Evolutionary conservation across 2,329 filamentous ascomycete genomes (phyloP).

Genomic region (Neonectria sp.): DNA sequence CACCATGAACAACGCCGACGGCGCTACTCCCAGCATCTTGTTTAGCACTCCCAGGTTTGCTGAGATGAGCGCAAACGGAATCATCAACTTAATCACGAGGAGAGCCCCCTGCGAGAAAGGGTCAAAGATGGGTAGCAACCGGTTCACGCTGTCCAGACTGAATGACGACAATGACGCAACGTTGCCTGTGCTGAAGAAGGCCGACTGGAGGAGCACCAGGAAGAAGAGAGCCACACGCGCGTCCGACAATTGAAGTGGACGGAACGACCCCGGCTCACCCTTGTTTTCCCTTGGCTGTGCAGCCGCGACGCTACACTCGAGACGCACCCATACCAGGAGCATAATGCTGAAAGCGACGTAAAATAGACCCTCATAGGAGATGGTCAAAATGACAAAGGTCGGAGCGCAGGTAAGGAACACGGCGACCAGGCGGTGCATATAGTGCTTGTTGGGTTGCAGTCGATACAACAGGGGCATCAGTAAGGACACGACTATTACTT

Average conservation of each 20-base stretch:
- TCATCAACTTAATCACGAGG: conserved; percentile 89
- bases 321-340: conserved; percentile 89
- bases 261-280: conserved; percentile 57
- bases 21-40: conserved; percentile 84
- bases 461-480: conserved; percentile 86
- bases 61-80: conserved; percentile 93
- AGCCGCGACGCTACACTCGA: conserved; percentile 80
- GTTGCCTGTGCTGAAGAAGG: conserved; percentile 97
- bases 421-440: conserved; percentile 89
- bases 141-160: conserved; percentile 89
- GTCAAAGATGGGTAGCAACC: conserved; percentile 92
- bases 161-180: conserved; percentile 95
- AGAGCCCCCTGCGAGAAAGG: conserved; percentile 93
- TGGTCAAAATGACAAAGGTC: conserved; percentile 94
- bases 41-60: conserved; percentile 97
- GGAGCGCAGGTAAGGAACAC: conserved; percentile 95
- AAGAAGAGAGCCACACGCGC: conserved; percentile 93
- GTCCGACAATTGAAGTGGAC: conserved; percentile 85
- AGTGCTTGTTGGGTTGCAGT: conserved; percentile 85
- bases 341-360: conserved; percentile 91
- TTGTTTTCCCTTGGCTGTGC: conserved; percentile 41
- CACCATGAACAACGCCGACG: conserved; percentile 92
- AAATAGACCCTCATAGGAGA: conserved; percentile 97
- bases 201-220: conserved; percentile 93
- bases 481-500: conserved; percentile 76